These are phyloP conservation scores for Endotrypanum monterogeii DNA, from an alignment of 208 protist genomes.

Conservation along the genomic window DNA sequence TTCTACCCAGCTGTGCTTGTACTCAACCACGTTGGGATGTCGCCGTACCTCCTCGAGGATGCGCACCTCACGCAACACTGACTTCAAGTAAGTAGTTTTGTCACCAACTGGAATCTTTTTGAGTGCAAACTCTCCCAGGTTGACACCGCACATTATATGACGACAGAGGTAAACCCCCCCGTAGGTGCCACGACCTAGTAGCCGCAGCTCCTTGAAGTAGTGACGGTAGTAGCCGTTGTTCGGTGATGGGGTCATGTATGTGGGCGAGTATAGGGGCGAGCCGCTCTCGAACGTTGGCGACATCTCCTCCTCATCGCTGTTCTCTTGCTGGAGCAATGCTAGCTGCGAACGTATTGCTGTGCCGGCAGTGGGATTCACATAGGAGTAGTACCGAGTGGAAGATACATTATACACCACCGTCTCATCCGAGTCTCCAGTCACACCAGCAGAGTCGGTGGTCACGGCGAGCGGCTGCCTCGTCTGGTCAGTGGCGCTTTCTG, in stretches of 20 bases:
- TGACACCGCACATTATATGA: conserved; percentile 81
- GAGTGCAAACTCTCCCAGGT: conserved; percentile 85
- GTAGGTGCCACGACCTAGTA: conserved; percentile 84
- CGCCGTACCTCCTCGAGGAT: conserved; percentile 84
- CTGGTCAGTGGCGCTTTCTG: background rate
- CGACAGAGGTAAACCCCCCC: conserved; percentile 88
- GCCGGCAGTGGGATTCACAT: conserved; percentile 7
- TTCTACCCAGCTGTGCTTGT: conserved; percentile 92
- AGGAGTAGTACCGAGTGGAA: conserved; percentile 5
- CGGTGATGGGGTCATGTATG: conserved; percentile 3
- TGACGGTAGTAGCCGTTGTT: conserved; percentile 75
- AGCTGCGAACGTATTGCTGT: background rate
- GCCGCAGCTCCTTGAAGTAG: conserved; percentile 85
- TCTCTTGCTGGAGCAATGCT: conserved; percentile 8
- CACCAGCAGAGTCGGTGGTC: background rate
- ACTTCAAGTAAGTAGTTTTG: conserved; percentile 74
- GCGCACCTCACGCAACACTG: conserved; percentile 83
- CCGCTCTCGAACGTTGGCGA: conserved; percentile 1
- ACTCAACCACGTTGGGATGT: conserved; percentile 90
- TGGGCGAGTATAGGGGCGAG: conserved; percentile 28
- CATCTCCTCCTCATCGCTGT: conserved; percentile 1
- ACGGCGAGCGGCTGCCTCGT: background rate
- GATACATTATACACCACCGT: background rate
- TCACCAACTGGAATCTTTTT: conserved; percentile 92
- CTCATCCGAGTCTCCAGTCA: background rate